Base-by-base conservation (phyloP, 2,329 filamentous ascomycete species). In the Neonectria magnoliae region DNA sequence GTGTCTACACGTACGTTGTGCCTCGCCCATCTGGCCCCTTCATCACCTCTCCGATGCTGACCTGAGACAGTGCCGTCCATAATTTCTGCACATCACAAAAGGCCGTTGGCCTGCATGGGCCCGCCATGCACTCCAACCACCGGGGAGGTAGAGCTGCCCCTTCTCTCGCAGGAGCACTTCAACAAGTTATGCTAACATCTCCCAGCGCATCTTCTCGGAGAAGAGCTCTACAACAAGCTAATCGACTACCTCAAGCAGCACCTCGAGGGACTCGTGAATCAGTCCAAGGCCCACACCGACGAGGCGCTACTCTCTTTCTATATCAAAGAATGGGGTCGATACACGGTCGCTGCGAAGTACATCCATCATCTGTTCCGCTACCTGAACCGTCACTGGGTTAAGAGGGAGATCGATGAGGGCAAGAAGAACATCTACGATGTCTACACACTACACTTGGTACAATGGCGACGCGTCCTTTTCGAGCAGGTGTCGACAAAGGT, bases 21-120 rank as follows among this genome's bases (percentile, higher is more conserved):
- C n/a, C n/a, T 50, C 18, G 18, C 29, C 22, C 6, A 44, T 48
- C 7, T n/a, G 25, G 3, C 41, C 5, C 5, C 13, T 47, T 41
- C 44, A 47, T 36, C 20, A 25, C 45, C 38, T 29, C 22, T 56
- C 20, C 29, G 4, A 57, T 57, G 45, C 81, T 87, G 71, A 87
- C 75, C 20, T 42, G 50, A 50, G 54, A 60, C 78, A 94, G 87
- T 57, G 94, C 94, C 66, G 96, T 99, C 54, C 96, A 99, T 83
- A 98, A 99, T 83, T 99, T 99, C 81, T 99, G 96, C 80, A 99
- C 96, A 61, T 97, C 96, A 25, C 96, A 98, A 80, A 98, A 98
- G 79, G 93, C 93, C 1, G 90, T 94, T 48, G 87, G 88, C n/a
- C 84, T 87, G 57, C 81, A 80, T 14, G 76, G 76, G 14, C 76